phyloP scores from a whole-genome alignment of 2,329 filamentous ascomycete species.

The Trichoderma koningiopsis region DNA sequence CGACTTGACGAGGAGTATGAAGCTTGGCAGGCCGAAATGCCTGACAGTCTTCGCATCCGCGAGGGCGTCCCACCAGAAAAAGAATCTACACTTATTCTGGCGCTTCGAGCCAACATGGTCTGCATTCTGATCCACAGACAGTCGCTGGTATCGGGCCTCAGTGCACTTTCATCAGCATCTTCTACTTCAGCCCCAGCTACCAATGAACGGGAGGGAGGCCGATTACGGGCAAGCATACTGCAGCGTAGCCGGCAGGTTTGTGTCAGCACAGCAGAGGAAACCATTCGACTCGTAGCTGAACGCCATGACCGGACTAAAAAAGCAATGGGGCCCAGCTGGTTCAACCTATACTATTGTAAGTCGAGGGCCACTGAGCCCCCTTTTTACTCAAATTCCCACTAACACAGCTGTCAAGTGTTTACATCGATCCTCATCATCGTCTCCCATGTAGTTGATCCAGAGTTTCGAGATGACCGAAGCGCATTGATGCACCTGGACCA shows the following conservation, averaged over 20 bases:
- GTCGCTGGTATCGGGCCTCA: slow-evolving; percentile 16
- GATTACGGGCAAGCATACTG: slow-evolving; percentile 7
- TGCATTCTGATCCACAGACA: slow-evolving; percentile 12
- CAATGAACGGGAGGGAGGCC: slow-evolving; percentile 9
- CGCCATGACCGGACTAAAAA: slow-evolving; percentile 14
- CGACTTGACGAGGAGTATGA: slow-evolving; percentile 18
- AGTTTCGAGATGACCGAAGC: slow-evolving; percentile 16
- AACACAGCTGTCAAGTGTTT: background rate
- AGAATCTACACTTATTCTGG: background rate
- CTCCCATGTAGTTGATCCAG: slow-evolving; percentile 19
- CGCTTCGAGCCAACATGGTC: slow-evolving; percentile 19
- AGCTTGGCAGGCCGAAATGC: slow-evolving; percentile 6
- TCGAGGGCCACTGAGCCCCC: background rate
- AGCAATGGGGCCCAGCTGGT: slow-evolving; percentile 22
- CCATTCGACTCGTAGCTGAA: slow-evolving; percentile 9
- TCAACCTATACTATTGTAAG: slow-evolving; percentile 18
- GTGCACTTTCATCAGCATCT: background rate
- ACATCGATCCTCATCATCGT: slow-evolving; percentile 16
- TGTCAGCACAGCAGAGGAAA: slow-evolving; percentile 16
- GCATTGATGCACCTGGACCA: slow-evolving; percentile 14
- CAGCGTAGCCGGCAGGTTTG: slow-evolving; percentile 12
- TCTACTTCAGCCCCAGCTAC: background rate
- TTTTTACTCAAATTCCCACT: background rate
- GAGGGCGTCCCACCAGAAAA: background rate
- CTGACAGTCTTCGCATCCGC: background rate